Evolutionary conservation across 371 early-diverging fungal genomes (phyloP).

Genomic region (Thermomucor indicae-seudaticae): DNA sequence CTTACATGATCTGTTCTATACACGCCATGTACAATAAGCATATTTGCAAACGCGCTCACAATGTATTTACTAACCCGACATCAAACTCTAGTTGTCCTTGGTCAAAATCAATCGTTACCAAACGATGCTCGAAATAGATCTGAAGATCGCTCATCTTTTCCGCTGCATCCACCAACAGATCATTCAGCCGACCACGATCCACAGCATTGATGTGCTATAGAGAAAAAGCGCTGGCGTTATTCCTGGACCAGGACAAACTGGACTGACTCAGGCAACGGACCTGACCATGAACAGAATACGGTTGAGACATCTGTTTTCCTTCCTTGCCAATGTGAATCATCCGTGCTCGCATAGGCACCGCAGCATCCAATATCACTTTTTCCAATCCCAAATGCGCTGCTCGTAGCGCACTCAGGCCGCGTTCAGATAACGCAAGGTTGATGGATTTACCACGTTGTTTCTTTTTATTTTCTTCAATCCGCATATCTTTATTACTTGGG

Average conservation of each 20-base stretch:
- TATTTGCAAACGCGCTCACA: slow-evolving; percentile 17
- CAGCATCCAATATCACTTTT: slow-evolving; percentile 57
- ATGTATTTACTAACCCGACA: not conserved
- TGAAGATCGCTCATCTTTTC: slow-evolving; percentile 61
- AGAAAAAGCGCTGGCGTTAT: not conserved
- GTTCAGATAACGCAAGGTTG: slow-evolving; percentile 89
- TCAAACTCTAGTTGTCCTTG: slow-evolving; percentile 37
- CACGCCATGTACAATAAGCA: too few relatives aligned
- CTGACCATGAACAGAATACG: slow-evolving; percentile 87
- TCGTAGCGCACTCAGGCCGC: slow-evolving; percentile 84
- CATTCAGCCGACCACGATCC: slow-evolving; percentile 82
- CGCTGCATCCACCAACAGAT: slow-evolving; percentile 68
- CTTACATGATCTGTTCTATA: too few relatives aligned
- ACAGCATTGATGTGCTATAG: slow-evolving; percentile 90
- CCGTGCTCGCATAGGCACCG: slow-evolving; percentile 91
- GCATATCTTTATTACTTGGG: slow-evolving; percentile 54
- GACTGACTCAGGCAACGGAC: slow-evolving; percentile 25
- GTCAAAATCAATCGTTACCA: slow-evolving; percentile 63
- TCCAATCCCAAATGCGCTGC: slow-evolving; percentile 66
- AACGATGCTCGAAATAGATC: slow-evolving; percentile 63
- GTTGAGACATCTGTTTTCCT: slow-evolving; percentile 73
- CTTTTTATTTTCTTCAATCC: slow-evolving; percentile 55
- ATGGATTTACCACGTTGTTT: slow-evolving; percentile 77
- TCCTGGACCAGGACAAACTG: not conserved
- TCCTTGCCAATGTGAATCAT: slow-evolving; percentile 80